Evolutionary conservation across 257 asterid species (phyloP).

Genomic region (Solanum piurae): DNA sequence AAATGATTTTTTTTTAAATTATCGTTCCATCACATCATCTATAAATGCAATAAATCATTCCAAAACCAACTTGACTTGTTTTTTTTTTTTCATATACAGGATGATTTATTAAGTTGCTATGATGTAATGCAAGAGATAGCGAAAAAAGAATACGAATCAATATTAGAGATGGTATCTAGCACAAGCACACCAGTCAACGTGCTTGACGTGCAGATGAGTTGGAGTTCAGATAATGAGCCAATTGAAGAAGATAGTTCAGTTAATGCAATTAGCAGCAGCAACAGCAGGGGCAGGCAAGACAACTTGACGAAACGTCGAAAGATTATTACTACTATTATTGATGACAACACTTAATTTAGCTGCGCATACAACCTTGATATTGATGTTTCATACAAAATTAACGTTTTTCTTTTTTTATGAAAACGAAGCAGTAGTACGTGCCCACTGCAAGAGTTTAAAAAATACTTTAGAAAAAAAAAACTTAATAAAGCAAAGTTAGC

Average conservation of each 20-base stretch:
- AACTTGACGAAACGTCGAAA: conserved; percentile 15
- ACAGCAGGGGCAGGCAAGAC: neutral
- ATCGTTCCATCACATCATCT: neutral
- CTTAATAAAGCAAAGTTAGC: neutral
- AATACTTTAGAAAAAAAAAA: neutral
- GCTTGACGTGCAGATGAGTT: conserved; percentile 21
- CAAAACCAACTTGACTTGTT: neutral
- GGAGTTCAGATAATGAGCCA: conserved; percentile 11
- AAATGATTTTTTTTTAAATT: fast-evolving
- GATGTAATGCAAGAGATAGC: conserved; percentile 23
- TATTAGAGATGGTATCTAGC: conserved; percentile 13
- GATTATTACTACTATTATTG: neutral
- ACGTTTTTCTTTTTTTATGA: neutral
- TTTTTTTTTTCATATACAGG: conserved; percentile 11
- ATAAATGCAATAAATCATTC: too few species aligned
- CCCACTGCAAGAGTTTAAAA: neutral
- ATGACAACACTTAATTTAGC: neutral
- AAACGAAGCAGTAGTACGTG: neutral
- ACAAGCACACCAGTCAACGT: conserved; percentile 41
- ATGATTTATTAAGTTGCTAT: conserved; percentile 31
- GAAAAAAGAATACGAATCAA: conserved; percentile 25
- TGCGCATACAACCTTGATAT: neutral
- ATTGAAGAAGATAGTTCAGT: neutral
- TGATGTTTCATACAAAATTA: neutral
- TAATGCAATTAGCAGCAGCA: neutral